Percentiles rank a stretch among this genome's conserved stretches.
These are phyloP conservation scores for Francoa sonchifolia DNA, from an alignment of 441 rosid species.

Conservation along the genomic window DNA sequence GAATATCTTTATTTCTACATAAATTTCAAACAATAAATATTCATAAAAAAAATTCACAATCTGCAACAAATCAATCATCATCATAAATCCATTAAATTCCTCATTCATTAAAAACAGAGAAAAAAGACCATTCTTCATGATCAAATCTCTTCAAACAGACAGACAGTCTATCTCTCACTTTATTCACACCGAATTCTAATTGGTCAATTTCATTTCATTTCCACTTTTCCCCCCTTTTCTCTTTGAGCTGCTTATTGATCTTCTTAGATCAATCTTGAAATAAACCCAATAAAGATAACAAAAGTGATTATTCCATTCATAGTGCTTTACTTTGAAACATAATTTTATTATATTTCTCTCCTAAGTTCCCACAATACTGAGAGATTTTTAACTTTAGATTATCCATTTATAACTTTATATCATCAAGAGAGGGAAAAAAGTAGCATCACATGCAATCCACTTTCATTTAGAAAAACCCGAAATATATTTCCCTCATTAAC, in stretches of 20 bases:
- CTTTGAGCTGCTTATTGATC: conserved; percentile 5
- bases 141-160: conserved; percentile 51
- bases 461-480: conserved; percentile 26
- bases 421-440: conserved; percentile 14
- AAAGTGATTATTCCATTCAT: conserved; percentile 38
- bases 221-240: conserved; percentile 11
- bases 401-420: conserved; percentile 21
- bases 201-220: conserved; percentile 16
- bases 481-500: conserved; percentile 28
- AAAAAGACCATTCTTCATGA: too few species aligned
- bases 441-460: conserved; percentile 52
- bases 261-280: conserved; percentile 7
- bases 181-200: conserved; percentile 18
- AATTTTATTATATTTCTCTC: conserved; percentile 3
- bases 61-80: too few species aligned
- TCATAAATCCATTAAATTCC: too few species aligned
- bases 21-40: too few species aligned
- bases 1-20: too few species aligned
- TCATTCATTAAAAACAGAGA: too few species aligned
- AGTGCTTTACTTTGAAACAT: conserved; percentile 17
- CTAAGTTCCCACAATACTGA: conserved; percentile 10
- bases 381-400: conserved; percentile 18
- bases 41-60: too few species aligned
- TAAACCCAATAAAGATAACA: conserved; percentile 2
- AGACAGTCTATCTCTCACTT: conserved; percentile 30